Evolutionary conservation across 2,329 filamentous ascomycete genomes (phyloP).

Genomic region (Diplodia seriata): DNA sequence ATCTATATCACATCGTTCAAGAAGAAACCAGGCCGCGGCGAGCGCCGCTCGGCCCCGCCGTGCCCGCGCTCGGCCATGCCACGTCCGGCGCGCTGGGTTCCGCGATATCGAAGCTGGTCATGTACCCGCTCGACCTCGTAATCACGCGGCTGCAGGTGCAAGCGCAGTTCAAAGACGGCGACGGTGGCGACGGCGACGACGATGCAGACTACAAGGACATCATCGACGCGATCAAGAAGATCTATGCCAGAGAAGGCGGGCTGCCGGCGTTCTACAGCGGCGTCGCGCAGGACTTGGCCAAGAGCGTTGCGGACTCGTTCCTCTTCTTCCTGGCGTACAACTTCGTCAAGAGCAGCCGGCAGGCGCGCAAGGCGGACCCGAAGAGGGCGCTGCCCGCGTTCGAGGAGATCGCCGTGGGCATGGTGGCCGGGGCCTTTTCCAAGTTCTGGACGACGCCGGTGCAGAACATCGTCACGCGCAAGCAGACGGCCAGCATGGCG

Average conservation of each 20-base stretch:
- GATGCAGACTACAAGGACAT: constrained; percentile 68
- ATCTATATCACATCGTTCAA: constrained; percentile 51
- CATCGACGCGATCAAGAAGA: constrained; percentile 72
- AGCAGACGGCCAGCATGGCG: constrained; percentile 71
- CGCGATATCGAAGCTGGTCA: constrained; percentile 76
- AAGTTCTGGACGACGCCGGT: constrained; percentile 81
- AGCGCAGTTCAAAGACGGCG: constrained; percentile 58
- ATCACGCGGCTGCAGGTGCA: constrained; percentile 85
- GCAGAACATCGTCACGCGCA: constrained; percentile 80
- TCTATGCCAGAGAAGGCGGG: constrained; percentile 75
- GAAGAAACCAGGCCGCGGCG: constrained; percentile 40
- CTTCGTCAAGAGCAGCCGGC: constrained; percentile 57
- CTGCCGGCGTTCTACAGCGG: constrained; percentile 69
- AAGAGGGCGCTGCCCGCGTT: constrained; percentile 62
- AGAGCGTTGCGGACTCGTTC: constrained; percentile 72
- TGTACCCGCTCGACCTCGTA: constrained; percentile 83
- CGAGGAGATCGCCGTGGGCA: constrained; percentile 77
- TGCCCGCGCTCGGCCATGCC: constrained; percentile 82
- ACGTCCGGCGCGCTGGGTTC: constrained; percentile 79
- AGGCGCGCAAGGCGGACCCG: constrained; percentile 39
- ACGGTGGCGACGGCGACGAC: constrained; percentile 39
- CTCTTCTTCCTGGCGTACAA: constrained; percentile 87
- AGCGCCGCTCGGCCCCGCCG: constrained; percentile 51
- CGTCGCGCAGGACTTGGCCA: constrained; percentile 52
- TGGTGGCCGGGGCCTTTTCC: constrained; percentile 75